Percentiles rank a stretch among this genome's conserved stretches.
Conservation (phyloP, 192 early-diverging fungal genomes). For the Umbelopsis ramanniana region DNA sequence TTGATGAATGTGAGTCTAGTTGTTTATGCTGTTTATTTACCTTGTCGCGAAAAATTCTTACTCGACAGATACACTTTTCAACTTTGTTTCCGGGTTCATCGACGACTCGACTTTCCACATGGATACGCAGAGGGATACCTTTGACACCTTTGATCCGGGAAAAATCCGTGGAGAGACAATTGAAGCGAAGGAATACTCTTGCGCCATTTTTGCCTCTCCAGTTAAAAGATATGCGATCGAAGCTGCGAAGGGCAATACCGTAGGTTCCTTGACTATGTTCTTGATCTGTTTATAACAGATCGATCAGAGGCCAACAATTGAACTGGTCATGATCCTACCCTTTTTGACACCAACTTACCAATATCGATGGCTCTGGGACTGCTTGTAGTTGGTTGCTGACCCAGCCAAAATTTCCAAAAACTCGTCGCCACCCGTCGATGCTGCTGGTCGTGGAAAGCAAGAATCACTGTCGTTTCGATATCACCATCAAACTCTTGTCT, state of each 20-base stretch:
- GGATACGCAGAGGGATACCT: slow-evolving; percentile 70
- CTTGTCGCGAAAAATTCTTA: slow-evolving; percentile 79
- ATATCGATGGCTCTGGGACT: slow-evolving; percentile 68
- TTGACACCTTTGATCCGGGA: slow-evolving; percentile 83
- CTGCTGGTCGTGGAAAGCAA: slow-evolving; percentile 74
- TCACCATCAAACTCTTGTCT: slow-evolving; percentile 48
- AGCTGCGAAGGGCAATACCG: slow-evolving; percentile 57
- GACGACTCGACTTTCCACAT: slow-evolving; percentile 44
- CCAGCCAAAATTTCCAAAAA: slow-evolving; percentile 80
- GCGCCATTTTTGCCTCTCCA: slow-evolving; percentile 72
- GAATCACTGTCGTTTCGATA: slow-evolving; percentile 56
- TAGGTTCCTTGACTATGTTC: slow-evolving; percentile 59
- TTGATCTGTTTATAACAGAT: slow-evolving; percentile 40
- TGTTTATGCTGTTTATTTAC: slow-evolving; percentile 29
- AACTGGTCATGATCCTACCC: background rate
- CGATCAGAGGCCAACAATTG: background rate
- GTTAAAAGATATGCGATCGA: slow-evolving; percentile 73
- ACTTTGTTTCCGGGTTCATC: slow-evolving; percentile 31
- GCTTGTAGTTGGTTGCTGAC: slow-evolving; percentile 63
- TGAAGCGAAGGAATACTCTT: slow-evolving; percentile 70
- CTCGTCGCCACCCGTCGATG: slow-evolving; percentile 64
- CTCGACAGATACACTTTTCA: slow-evolving; percentile 63
- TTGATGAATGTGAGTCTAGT: background rate
- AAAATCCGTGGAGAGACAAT: slow-evolving; percentile 81
- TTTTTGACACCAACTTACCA: slow-evolving; percentile 34